Evolutionary conservation across 2,329 filamentous ascomycete genomes (phyloP).

Genomic region (Calonectria pseudoturangicola): DNA sequence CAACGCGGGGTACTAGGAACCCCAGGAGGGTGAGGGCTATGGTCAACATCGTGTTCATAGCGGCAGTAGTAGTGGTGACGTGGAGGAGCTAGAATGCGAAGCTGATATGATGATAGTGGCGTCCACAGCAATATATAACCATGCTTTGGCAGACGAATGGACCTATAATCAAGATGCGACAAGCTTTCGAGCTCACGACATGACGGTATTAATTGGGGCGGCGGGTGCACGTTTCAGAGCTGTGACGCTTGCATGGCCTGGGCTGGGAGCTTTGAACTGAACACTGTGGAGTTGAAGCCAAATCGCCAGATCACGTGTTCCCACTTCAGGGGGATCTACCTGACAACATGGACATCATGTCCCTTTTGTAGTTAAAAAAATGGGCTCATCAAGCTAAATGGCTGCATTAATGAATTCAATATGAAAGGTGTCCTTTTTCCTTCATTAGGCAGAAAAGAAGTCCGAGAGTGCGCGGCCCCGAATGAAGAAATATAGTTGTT

Average conservation of each 20-base stretch:
- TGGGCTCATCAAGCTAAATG: not conserved
- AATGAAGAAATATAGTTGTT: not conserved
- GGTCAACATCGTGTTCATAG: constrained; percentile 43
- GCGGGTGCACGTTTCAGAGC: constrained; percentile 29
- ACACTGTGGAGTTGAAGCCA: constrained; percentile 47
- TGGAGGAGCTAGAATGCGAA: not conserved
- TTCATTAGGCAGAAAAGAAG: not conserved
- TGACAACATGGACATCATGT: not conserved
- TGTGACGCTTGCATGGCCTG: constrained; percentile 29
- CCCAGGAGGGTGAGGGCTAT: constrained; percentile 45
- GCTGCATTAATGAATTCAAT: not conserved
- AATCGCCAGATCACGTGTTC: constrained; percentile 49
- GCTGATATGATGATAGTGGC: constrained; percentile 7
- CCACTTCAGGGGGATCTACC: constrained; percentile 36
- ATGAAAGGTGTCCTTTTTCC: not conserved
- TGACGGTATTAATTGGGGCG: constrained; percentile 37
- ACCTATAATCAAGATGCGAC: constrained; percentile 39
- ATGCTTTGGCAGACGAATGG: constrained; percentile 23
- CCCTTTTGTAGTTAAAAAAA: not conserved
- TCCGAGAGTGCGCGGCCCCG: not conserved
- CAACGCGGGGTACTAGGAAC: constrained; percentile 54
- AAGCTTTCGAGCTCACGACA: constrained; percentile 45
- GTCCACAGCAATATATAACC: constrained; percentile 23
- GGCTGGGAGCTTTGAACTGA: constrained; percentile 22
- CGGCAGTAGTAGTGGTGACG: constrained; percentile 32